Base-by-base conservation (phyloP, 129 eudicot genomes). In the Flaveria robusta region DNA sequence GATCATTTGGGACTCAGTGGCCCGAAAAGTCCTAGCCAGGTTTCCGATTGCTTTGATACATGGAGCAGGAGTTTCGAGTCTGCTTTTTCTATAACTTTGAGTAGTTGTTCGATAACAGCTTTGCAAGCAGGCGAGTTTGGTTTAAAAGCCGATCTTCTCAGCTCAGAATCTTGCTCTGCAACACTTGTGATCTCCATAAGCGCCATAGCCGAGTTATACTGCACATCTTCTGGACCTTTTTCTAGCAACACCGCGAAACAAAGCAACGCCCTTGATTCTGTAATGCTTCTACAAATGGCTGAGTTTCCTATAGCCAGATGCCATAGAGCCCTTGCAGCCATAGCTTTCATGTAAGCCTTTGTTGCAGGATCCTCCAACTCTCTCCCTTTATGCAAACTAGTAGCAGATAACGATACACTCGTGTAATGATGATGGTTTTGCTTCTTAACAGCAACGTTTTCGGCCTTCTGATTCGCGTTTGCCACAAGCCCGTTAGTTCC, bases 131-230 rank as follows among this genome's bases (percentile, higher is more conserved):
- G 85, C 0, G 85, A 69, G 19, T 82, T 82, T 37, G 82, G 85
- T 37, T 82, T 82, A 37, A 82, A 82, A 7, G 85, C 79, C 9
- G 82, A 76, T 70, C 81, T 52, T 51, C 81, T 55, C 7, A 82
- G 49, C n/a, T 82, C 86, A 23, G 86, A 71, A 46, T 82, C 86
- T 64, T 82, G 64, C 68, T 82, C 86, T 3, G 86, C 86, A 0
- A 83, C 87, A 10, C 82, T 81, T n/a, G 87, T 84, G 18, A 84
- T 84, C 27, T 84, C 87, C 84, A 84, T 80, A 51, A 84, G 56
- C 39, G 87, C 87, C 87, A 84, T 80, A 3, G 84, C 87, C 8
- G 87, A 84, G 49, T 84, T 84, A 22, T 65, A 84, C 59, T 71
- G 84, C 9, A 84, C 87, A 1, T 84, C 84, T 50, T 84, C 82